A percentile compares a stretch with the other conserved stretches of the same genome.
Evolutionary conservation across 805 yeast genomes (phyloP).

Genomic region (Trichomonascus vanleenenianus): DNA sequence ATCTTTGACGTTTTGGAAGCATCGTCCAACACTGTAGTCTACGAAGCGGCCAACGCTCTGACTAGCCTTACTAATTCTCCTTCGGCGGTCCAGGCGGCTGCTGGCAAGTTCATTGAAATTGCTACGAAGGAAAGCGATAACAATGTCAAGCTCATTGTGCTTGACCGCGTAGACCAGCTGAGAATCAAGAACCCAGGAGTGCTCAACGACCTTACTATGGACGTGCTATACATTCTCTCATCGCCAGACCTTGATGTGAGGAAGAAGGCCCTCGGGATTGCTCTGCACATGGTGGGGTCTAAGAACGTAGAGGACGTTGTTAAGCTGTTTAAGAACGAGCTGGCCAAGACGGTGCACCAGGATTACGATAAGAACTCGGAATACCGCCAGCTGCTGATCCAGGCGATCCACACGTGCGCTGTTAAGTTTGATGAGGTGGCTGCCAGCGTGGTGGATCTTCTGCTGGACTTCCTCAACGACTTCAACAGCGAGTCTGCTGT

Average conservation of each 20-base stretch:
- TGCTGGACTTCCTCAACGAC: slow-evolving; percentile 80
- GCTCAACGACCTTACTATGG: slow-evolving; percentile 75
- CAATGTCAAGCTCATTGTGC: slow-evolving; percentile 86
- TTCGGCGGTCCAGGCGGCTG: slow-evolving; percentile 66
- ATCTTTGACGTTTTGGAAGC: slow-evolving; percentile 66
- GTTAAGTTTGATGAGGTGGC: slow-evolving; percentile 86
- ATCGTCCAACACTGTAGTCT: slow-evolving; percentile 64
- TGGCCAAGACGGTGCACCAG: slow-evolving; percentile 57
- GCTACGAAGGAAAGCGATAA: slow-evolving; percentile 92
- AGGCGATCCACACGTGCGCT: slow-evolving; percentile 84
- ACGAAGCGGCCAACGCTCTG: slow-evolving; percentile 85
- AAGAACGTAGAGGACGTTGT: slow-evolving; percentile 93
- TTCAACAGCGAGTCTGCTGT: slow-evolving; percentile 78
- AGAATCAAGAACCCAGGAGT: slow-evolving; percentile 71
- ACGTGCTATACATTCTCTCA: slow-evolving; percentile 76
- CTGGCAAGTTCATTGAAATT: slow-evolving; percentile 75
- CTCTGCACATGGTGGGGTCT: slow-evolving; percentile 70
- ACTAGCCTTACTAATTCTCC: slow-evolving; percentile 52
- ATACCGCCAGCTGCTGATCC: slow-evolving; percentile 81
- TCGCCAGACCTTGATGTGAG: slow-evolving; percentile 90
- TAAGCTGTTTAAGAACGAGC: slow-evolving; percentile 84
- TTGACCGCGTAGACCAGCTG: slow-evolving; percentile 75
- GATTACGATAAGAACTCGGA: slow-evolving; percentile 77
- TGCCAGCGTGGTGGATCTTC: slow-evolving; percentile 76
- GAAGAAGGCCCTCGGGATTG: slow-evolving; percentile 73